Conservation (phyloP, 345 rosid genomes). For the Cochlearia excelsa region DNA sequence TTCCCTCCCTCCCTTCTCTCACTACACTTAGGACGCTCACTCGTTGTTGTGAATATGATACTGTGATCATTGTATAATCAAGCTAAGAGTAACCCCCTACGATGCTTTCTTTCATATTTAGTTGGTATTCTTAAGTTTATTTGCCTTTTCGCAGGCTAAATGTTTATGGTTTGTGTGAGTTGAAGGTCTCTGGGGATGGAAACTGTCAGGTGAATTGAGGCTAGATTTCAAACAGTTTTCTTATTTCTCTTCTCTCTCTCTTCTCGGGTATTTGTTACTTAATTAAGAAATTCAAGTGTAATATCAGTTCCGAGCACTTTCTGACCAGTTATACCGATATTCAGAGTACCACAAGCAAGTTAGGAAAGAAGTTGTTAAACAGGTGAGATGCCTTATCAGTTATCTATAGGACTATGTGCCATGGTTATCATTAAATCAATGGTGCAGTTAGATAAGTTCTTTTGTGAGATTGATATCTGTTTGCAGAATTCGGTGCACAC, state of each 20-base stretch:
- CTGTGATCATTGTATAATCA: constrained; percentile 16
- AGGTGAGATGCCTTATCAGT: constrained; percentile 48
- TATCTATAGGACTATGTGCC: constrained; percentile 2
- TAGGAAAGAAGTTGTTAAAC: constrained; percentile 79
- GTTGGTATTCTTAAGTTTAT: constrained; percentile 7
- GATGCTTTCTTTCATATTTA: constrained; percentile 8
- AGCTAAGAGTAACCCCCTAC: constrained; percentile 6
- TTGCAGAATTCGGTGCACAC: constrained; percentile 15
- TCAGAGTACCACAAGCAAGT: constrained; percentile 92
- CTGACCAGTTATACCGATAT: constrained; percentile 80
- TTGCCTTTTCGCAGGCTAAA: constrained; percentile 53
- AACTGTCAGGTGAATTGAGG: constrained; percentile 78
- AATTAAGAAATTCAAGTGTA: constrained; percentile 9
- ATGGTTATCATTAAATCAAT: constrained; percentile 2
- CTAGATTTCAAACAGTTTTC: constrained; percentile 7
- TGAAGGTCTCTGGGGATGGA: constrained; percentile 94
- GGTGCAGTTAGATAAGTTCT: constrained; percentile 1
- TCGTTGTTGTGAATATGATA: constrained; percentile 6
- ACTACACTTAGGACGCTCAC: constrained; percentile 6
- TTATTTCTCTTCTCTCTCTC: background rate
- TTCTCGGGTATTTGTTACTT: background rate
- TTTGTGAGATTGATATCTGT: constrained; percentile 2
- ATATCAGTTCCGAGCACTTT: constrained; percentile 88
- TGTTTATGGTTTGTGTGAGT: constrained; percentile 72
- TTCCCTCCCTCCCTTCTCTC: constrained; percentile 9